Evolutionary conservation across 2,329 filamentous ascomycete species (phyloP), one percentile per base, ranked within the genome.

Genomic region (Sporothrix schenckii): DNA sequence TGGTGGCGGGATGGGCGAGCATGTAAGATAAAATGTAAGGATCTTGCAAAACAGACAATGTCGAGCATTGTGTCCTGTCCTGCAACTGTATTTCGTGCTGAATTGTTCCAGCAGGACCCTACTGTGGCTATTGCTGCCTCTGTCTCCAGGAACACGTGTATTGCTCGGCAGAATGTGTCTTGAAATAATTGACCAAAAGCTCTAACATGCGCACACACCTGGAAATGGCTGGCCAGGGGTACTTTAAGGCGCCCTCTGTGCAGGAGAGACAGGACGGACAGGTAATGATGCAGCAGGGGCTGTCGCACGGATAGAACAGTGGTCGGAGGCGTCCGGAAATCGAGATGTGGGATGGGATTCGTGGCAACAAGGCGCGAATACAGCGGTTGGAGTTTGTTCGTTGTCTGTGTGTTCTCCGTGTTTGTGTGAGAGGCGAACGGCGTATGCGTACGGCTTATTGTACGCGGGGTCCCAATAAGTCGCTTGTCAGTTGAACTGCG

Each of bases 291-390:
- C 53, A 58, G 10, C 53, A 58, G 16, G 54, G 54, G 30, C n/a
- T n/a, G 54, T 30, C 16, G 9, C 54, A 39, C 54, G 54, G 54
- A 39, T 19, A 58, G 30, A 58, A 11, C 30, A 58, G 41, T 27
- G 21, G 10, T 13, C 10, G 24, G 53, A 41, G 53, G 41, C 41
- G 61, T 34, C 61, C 19, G 44, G 44, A 44, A 30, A 39, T 27
- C 67, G 39, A 61, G 24, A 41, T 52, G 52, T 69, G 67, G 67
- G 67, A 69, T 61, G 67, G 63, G 54, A 68, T 60, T 54, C 24
- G 44, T n/a, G 66, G 44, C 41, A 3, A 14, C 16, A 27, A 39
- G 16, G 24, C 27, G 52, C 47, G n/a, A 52, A 52, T 49, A 11
- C 44, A 61, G 44, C 27, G 27, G 44, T 24, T 50, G 24, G 21